Evolutionary conservation across 768 basidiomycete species (phyloP).

Genomic region (Psilocybe sp.): DNA sequence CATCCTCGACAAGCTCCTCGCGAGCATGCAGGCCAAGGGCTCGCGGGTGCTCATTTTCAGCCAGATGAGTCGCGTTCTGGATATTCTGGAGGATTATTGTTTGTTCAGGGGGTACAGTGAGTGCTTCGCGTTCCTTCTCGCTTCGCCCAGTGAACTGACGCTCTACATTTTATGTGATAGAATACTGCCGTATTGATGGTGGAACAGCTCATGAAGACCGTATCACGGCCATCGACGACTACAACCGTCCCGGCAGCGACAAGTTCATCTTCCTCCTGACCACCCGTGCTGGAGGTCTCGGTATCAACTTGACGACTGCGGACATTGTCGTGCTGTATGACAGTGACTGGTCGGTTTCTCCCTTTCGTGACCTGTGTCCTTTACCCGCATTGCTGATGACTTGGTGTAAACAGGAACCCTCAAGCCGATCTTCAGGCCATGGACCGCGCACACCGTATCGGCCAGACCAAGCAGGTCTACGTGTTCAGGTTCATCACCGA

Average conservation of each 20-base stretch:
- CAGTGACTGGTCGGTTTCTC: conserved; percentile 78
- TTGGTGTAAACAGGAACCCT: conserved; percentile 68
- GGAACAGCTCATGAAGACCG: conserved; percentile 96
- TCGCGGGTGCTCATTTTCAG: conserved; percentile 96
- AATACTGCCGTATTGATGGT: conserved; percentile 96
- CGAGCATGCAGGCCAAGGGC: conserved; percentile 87
- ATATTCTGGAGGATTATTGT: conserved; percentile 97
- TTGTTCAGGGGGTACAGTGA: conserved; percentile 85
- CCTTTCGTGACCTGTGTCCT: neutral
- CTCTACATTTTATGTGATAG: conserved; percentile 33
- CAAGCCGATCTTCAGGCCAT: conserved; percentile 99
- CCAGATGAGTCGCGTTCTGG: conserved; percentile 98
- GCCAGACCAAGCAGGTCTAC: conserved; percentile 96
- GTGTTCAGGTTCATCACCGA: conserved; percentile 97
- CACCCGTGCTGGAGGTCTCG: conserved; percentile 94
- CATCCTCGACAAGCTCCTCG: conserved; percentile 90
- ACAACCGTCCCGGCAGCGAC: conserved; percentile 91
- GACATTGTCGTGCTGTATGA: conserved; percentile 96
- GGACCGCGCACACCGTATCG: conserved; percentile 96
- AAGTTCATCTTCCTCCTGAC: conserved; percentile 97
- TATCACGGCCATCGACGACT: conserved; percentile 94
- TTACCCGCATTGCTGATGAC: no score
- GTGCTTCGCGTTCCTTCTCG: conserved; percentile 23
- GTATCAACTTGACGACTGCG: conserved; percentile 93
- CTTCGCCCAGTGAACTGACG: conserved; percentile 5